These are phyloP conservation scores for Yarrowia yakushimensis DNA, from an alignment of 805 yeast genomes.

Conservation along the genomic window DNA sequence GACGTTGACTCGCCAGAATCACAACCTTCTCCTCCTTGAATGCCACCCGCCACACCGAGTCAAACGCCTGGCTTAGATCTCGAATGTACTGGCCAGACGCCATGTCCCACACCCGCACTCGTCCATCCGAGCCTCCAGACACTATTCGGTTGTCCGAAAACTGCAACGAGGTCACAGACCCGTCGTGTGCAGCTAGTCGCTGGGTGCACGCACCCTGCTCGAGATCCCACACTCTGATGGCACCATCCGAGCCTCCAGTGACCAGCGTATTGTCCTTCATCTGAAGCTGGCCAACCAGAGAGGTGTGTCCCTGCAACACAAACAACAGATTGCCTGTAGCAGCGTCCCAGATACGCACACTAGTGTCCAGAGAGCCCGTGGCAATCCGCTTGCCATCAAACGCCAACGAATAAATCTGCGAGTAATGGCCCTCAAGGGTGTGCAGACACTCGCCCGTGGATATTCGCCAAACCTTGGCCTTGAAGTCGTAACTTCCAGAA, in stretches of 20 bases:
- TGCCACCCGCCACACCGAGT: conserved; percentile 44
- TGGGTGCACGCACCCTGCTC: conserved; percentile 75
- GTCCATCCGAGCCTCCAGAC: conserved; percentile 45
- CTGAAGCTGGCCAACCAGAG: conserved; percentile 84
- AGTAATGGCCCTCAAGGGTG: conserved; percentile 86
- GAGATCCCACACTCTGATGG: conserved; percentile 80
- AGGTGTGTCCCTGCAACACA: conserved; percentile 79
- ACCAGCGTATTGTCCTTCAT: conserved; percentile 67
- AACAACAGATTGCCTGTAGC: conserved; percentile 77
- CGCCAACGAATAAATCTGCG: conserved; percentile 86
- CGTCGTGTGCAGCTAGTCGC: conserved; percentile 46
- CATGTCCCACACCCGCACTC: conserved; percentile 43
- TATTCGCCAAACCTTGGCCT: conserved; percentile 88
- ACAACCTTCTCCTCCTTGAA: conserved; percentile 42
- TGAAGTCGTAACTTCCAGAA: conserved; percentile 83
- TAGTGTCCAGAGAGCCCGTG: conserved; percentile 92
- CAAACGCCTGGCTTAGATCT: conserved; percentile 38
- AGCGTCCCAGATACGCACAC: conserved; percentile 94
- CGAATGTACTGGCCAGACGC: conserved; percentile 41
- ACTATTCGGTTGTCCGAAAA: conserved; percentile 42
- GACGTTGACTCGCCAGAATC: conserved; percentile 38
- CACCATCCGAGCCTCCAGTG: conserved; percentile 85
- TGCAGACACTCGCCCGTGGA: conserved; percentile 87
- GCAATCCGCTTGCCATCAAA: conserved; percentile 88
- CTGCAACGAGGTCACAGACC: conserved; percentile 43